Conservation (phyloP, 2,329 filamentous ascomycete species). For the Ambrosiella xylebori region DNA sequence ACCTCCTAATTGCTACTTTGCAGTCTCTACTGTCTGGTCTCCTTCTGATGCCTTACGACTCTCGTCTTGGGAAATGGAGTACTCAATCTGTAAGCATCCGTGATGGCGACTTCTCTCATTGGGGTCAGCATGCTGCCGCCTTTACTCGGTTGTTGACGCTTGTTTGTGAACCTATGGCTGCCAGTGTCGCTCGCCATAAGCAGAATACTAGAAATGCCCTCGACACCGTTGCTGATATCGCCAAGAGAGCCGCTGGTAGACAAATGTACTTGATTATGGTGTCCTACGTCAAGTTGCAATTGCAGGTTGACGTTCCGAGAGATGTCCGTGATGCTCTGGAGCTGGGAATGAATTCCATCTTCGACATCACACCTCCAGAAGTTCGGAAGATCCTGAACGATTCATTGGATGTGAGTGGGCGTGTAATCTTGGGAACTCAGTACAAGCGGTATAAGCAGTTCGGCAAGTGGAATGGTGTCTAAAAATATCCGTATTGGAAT, state of each 20-base stretch:
- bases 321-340: constrained; percentile 38
- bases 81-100: constrained; percentile 14
- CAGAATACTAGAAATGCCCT: constrained; percentile 23
- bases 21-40: constrained; percentile 39
- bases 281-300: constrained; percentile 42
- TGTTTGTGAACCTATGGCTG: constrained; percentile 40
- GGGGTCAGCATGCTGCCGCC: constrained; percentile 29
- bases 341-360: constrained; percentile 39
- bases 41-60: constrained; percentile 23
- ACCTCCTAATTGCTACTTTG: constrained; percentile 36
- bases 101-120: constrained; percentile 16
- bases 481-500: constrained; percentile 14
- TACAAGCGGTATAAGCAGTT: constrained; percentile 43
- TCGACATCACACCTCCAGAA: constrained; percentile 39
- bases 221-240: constrained; percentile 42
- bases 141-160: constrained; percentile 40
- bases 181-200: constrained; percentile 25
- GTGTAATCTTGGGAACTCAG: constrained; percentile 40
- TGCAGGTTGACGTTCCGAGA: constrained; percentile 34
- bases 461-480: constrained; percentile 46
- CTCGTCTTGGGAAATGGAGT: constrained; percentile 17
- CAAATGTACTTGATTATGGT: constrained; percentile 45
- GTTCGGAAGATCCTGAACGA: constrained; percentile 40
- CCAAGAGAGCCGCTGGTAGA: constrained; percentile 42
- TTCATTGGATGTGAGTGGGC: constrained; percentile 38